phyloP scores from a whole-genome alignment of 2,329 filamentous ascomycete species.

The Penicillium sp. region DNA sequence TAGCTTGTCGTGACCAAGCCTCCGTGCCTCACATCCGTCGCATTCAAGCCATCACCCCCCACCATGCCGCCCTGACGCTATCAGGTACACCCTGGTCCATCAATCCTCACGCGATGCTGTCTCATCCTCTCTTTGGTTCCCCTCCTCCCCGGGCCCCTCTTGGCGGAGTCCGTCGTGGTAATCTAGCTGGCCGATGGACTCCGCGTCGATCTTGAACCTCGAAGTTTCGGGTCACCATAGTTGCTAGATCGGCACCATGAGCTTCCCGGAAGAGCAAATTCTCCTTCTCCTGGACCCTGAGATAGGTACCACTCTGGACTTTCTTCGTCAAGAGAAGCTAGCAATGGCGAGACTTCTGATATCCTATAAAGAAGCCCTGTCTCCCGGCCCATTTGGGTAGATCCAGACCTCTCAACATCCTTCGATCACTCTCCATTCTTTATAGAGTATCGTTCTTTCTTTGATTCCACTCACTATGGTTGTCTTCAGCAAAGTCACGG shows the following conservation, averaged over 20 bases:
- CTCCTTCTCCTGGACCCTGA: slow-evolving; percentile 20
- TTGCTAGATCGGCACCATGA: slow-evolving; percentile 21
- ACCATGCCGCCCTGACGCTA: slow-evolving; percentile 11
- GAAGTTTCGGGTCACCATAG: slow-evolving; percentile 10
- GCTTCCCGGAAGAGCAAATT: slow-evolving; percentile 28
- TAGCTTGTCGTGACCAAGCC: slow-evolving; percentile 27
- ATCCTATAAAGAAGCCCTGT: slow-evolving; percentile 30
- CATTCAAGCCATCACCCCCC: slow-evolving; percentile 7
- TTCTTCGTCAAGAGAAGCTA: not conserved
- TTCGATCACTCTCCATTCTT: slow-evolving; percentile 19
- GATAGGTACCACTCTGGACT: slow-evolving; percentile 6
- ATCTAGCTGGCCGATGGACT: slow-evolving; percentile 28
- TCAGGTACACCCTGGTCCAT: slow-evolving; percentile 8
- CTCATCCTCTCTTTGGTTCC: slow-evolving; percentile 8
- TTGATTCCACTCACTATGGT: slow-evolving; percentile 34
- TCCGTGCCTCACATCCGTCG: slow-evolving; percentile 6
- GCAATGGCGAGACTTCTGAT: slow-evolving; percentile 2
- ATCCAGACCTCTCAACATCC: slow-evolving; percentile 11
- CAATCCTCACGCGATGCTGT: slow-evolving; percentile 9
- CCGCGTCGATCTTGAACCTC: slow-evolving; percentile 24
- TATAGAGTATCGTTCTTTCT: slow-evolving; percentile 17
- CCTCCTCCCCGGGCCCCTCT: slow-evolving; percentile 6
- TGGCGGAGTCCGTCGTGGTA: slow-evolving; percentile 21
- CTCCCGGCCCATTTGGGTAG: slow-evolving; percentile 9
- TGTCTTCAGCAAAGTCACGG: slow-evolving; percentile 37